A percentile compares a stretch with the other conserved stretches of the same genome.
phyloP scores from a whole-genome alignment of 148 eudicot genomes.

The Diospyros kaki region DNA sequence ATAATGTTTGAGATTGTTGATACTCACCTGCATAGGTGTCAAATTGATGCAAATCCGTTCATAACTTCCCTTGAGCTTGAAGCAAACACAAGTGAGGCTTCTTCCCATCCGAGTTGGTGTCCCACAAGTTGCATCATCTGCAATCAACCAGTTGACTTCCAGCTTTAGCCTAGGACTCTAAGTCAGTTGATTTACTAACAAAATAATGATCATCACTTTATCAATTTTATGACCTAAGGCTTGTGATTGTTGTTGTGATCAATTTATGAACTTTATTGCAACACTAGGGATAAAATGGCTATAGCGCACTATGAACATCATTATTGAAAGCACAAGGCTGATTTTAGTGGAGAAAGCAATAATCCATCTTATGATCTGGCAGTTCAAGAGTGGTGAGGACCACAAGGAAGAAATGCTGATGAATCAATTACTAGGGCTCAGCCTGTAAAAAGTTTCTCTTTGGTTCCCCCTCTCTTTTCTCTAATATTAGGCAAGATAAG shows the following conservation, averaged over 20 bases:
- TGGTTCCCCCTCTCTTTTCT: neutral
- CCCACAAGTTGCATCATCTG: constrained; percentile 66
- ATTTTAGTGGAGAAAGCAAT: neutral
- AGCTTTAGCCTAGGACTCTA: constrained; percentile 11
- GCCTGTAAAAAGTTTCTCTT: no score
- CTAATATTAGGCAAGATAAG: neutral
- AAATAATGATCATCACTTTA: neutral
- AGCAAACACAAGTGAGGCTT: constrained; percentile 74
- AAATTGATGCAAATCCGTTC: constrained; percentile 51
- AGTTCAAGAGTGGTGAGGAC: neutral
- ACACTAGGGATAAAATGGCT: neutral
- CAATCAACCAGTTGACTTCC: constrained; percentile 16
- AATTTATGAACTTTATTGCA: neutral
- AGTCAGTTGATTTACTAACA: neutral
- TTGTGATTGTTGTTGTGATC: no score
- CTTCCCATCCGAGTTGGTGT: constrained; percentile 57
- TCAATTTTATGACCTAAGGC: neutral
- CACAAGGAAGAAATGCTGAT: neutral
- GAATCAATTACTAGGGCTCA: neutral
- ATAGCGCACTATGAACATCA: constrained; percentile 4
- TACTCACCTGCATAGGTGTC: constrained; percentile 59
- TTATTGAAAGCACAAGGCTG: neutral
- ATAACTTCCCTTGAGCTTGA: constrained; percentile 56
- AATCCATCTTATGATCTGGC: neutral
- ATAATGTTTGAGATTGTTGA: neutral